phyloP scores from a whole-genome alignment of 495 filamentous ascomycete genomes.

The Penicillium verhagenii region DNA sequence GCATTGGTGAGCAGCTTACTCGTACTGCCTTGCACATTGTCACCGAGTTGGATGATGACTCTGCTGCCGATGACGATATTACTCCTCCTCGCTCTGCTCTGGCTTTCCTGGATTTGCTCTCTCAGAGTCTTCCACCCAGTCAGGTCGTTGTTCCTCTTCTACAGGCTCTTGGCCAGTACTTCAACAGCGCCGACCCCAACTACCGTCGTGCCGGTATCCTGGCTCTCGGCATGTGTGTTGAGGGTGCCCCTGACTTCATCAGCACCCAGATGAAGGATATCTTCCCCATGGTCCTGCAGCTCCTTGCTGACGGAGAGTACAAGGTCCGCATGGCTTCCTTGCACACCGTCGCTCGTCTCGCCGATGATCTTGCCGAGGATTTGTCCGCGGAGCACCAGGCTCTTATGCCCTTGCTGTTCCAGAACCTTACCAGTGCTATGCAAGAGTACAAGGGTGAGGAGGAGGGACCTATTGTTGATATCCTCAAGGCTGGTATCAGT shows the following conservation, averaged over 20 bases:
- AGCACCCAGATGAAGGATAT: conserved; percentile 82
- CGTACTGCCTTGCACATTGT: conserved; percentile 81
- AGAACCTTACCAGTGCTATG: conserved; percentile 82
- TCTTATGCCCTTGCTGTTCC: conserved; percentile 78
- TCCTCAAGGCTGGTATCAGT: conserved; percentile 84
- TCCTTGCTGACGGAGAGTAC: conserved; percentile 77
- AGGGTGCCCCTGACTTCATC: conserved; percentile 95
- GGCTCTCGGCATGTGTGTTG: conserved; percentile 88
- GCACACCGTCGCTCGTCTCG: conserved; percentile 80
- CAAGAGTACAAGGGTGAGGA: conserved; percentile 62
- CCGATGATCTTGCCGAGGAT: conserved; percentile 90
- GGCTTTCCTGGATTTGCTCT: conserved; percentile 82
- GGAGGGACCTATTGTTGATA: conserved; percentile 63
- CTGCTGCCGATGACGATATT: conserved; percentile 78
- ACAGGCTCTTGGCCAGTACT: conserved; percentile 76
- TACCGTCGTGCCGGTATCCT: conserved; percentile 88
- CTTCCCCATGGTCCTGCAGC: conserved; percentile 79
- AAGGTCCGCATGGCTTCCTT: conserved; percentile 84
- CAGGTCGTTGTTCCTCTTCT: conserved; percentile 94
- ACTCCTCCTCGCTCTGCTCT: conserved; percentile 87
- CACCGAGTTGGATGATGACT: conserved; percentile 76
- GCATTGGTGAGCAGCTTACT: conserved; percentile 81
- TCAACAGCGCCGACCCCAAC: conserved; percentile 66
- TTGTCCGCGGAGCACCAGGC: conserved; percentile 77
- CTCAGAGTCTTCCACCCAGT: conserved; percentile 81